Percentiles rank a stretch among this genome's conserved stretches.
These are phyloP conservation scores for Syzygium oleosum DNA, from an alignment of 345 rosid genomes.

Conservation along the genomic window DNA sequence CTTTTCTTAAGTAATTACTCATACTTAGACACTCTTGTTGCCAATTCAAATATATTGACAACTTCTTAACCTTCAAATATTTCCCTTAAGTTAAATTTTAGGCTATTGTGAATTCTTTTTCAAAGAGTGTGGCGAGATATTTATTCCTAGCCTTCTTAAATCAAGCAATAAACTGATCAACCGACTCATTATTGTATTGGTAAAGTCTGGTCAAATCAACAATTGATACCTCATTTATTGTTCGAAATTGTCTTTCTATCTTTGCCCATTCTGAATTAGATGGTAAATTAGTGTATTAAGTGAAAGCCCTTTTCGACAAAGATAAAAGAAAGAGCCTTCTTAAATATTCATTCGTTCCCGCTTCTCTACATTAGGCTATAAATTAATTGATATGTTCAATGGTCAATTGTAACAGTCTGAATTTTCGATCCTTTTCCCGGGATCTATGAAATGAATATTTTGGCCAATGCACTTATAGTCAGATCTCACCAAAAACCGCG, in stretches of 20 bases:
- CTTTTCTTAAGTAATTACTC: background rate
- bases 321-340: background rate
- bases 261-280: background rate
- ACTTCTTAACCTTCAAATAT: background rate
- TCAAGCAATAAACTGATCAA: background rate
- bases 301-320: background rate
- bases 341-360: background rate
- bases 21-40: background rate
- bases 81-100: background rate
- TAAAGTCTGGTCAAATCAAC: background rate
- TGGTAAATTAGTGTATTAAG: background rate
- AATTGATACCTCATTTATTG: background rate
- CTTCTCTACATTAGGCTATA: background rate
- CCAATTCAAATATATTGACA: background rate
- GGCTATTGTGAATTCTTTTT: background rate
- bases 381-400: background rate
- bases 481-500: too few species aligned
- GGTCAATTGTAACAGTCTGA: background rate
- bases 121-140: background rate
- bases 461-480: too few species aligned
- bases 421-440: too few species aligned
- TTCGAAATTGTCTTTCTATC: background rate
- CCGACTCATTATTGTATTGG: background rate
- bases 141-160: background rate
- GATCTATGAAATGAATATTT: too few species aligned